Evolutionary conservation across 75 land plant species (phyloP), one percentile per base, ranked within the genome.

Genomic region (Picea sitchensis): DNA sequence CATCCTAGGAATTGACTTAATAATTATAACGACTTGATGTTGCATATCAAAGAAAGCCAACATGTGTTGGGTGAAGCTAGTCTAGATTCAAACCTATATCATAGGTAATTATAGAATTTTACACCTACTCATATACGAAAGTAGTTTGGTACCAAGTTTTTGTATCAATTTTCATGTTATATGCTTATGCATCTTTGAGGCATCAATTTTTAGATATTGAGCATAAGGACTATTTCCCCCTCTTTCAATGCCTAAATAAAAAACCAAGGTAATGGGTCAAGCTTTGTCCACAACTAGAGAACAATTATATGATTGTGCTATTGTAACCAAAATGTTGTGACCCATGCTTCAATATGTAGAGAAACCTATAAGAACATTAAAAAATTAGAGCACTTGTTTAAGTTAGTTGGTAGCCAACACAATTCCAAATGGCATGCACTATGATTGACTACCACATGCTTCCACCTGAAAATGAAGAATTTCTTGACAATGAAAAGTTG

Each of bases 351-450:
- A 93, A 65, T 80, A 86, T 36, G 86, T 91, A 58, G 93, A 93
- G 77, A 93, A 89, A 60, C 81, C 86, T 69, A 93, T 87, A 17
- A 84, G 89, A 56, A 80, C 87, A 77, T 83, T 93, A 31, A 93
- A 89, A 79, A 93, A 89, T 72, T 90, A 89, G 81, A 91, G 91
- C 83, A 89, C 90, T 58, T 91, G 89, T 77, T 83, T 91, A n/a
- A 87, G 91, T 80, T 91, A 87, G 91, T 80, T 91, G 73, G 88
- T 90, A 60, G 93, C 96, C 15, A 93, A 93, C 76, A 93, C 91
- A 13, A 82, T 91, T 54, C 96, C 96, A 13, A 91, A 89, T 82
- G 96, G 84, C 58, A 86, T 91, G 26, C 93, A 89, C 59, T 93
- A 91, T 87, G 4, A 88, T 89, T 30, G 96, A 85, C 17, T 93